Evolutionary conservation across 2,329 filamentous ascomycete species (phyloP).

Genomic region (Aspergillus bombycis): DNA sequence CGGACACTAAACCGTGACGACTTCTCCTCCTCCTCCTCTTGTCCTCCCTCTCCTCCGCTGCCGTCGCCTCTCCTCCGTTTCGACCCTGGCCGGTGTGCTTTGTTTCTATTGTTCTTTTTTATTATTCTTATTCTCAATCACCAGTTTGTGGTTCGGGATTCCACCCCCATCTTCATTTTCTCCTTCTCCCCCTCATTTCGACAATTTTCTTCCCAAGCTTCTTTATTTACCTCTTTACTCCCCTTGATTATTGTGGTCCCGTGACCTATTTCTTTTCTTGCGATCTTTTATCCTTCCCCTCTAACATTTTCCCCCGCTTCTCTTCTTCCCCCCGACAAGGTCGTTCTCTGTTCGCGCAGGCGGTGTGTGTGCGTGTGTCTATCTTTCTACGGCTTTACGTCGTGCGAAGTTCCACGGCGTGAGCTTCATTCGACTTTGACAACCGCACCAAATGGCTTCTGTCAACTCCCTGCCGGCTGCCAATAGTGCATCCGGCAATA

Average conservation of each 20-base stretch:
- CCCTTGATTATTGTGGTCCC: not conserved
- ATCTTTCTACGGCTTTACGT: constrained; percentile 33
- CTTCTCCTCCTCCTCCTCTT: not conserved
- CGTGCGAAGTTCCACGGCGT: constrained; percentile 40
- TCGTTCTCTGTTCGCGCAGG: constrained; percentile 34
- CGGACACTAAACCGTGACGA: constrained; percentile 2
- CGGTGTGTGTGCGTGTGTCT: constrained; percentile 38
- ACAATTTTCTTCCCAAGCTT: constrained; percentile 12
- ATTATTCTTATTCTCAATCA: not conserved
- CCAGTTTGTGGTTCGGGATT: not conserved
- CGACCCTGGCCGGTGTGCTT: not conserved
- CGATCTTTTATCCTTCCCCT: constrained; percentile 2
- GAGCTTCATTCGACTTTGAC: constrained; percentile 33
- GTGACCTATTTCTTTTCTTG: constrained; percentile 4
- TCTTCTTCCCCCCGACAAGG: constrained; percentile 17
- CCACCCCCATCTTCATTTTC: constrained; percentile 7
- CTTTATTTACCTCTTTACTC: not conserved
- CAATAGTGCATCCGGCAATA: constrained; percentile 43
- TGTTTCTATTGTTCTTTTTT: not conserved
- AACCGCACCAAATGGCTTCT: constrained; percentile 44
- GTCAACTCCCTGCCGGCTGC: constrained; percentile 41
- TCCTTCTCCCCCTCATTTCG: constrained; percentile 12
- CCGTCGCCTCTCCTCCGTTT: not conserved
- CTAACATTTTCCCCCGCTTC: constrained; percentile 10
- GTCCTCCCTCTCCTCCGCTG: not conserved